Evolutionary conservation across 495 filamentous ascomycete species (phyloP).

Genomic region (Jackrogersella multiformis): DNA sequence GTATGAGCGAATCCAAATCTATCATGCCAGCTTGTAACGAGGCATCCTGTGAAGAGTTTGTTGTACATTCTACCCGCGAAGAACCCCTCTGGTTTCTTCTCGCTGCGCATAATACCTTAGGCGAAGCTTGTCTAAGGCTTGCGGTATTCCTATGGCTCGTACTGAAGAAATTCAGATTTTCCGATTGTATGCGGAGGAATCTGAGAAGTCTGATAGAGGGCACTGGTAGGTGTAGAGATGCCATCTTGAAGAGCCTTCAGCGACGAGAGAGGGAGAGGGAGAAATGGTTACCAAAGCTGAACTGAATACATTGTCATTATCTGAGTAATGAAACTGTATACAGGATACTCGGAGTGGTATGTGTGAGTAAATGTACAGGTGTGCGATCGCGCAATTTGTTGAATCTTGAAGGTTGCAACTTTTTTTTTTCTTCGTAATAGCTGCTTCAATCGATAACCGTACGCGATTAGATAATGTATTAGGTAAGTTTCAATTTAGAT

Average conservation of each 20-base stretch:
- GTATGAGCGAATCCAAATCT: slow-evolving; percentile 57
- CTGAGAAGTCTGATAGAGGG: slow-evolving; percentile 69
- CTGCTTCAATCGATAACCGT: slow-evolving; percentile 6
- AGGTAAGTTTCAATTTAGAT: slow-evolving; percentile 29
- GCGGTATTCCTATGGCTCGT: slow-evolving; percentile 50
- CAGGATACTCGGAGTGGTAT: not conserved
- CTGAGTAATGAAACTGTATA: not conserved
- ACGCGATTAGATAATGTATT: slow-evolving; percentile 19
- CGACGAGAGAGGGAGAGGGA: not conserved
- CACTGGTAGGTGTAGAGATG: slow-evolving; percentile 48
- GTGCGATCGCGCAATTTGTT: slow-evolving; percentile 1
- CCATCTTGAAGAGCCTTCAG: slow-evolving; percentile 27
- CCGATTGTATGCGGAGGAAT: slow-evolving; percentile 69
- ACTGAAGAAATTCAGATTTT: slow-evolving; percentile 61
- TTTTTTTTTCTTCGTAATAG: not conserved
- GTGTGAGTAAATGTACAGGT: not conserved
- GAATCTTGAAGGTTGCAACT: not conserved
- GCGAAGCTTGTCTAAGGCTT: slow-evolving; percentile 31
- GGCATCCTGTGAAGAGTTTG: slow-evolving; percentile 28
- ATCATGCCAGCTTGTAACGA: slow-evolving; percentile 54
- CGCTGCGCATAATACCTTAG: slow-evolving; percentile 36
- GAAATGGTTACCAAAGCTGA: slow-evolving; percentile 23
- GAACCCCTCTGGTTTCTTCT: slow-evolving; percentile 31
- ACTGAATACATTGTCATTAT: slow-evolving; percentile 26
- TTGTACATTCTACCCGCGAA: slow-evolving; percentile 6